Percentiles rank a stretch among this genome's conserved stretches.
Evolutionary conservation across 129 eudicot species (phyloP).

Genomic region (Arctium lappa): DNA sequence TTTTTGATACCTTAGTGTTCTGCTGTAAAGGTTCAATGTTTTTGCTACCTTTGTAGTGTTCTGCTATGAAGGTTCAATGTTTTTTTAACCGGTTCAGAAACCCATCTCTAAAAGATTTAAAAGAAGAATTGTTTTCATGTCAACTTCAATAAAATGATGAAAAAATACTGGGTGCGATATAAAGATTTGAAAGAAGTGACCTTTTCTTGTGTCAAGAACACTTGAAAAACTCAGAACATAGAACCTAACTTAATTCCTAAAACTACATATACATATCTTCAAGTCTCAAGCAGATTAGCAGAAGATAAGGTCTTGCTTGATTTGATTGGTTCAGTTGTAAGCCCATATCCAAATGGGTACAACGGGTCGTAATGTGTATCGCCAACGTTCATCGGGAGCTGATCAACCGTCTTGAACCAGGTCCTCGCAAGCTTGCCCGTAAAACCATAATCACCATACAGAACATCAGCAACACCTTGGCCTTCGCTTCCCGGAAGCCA

Average conservation of each 20-base stretch:
- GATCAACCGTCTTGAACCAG: conserved; percentile 81
- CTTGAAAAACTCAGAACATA: background rate
- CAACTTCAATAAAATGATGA: background rate
- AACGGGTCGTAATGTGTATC: conserved; percentile 46
- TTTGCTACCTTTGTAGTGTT: background rate
- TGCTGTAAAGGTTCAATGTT: background rate
- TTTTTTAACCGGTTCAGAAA: background rate
- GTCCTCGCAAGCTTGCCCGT: conserved; percentile 64
- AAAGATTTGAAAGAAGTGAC: background rate
- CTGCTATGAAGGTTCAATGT: background rate
- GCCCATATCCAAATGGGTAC: conserved; percentile 44
- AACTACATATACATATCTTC: background rate
- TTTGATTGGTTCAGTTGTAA: conserved; percentile 32
- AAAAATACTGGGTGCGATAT: background rate
- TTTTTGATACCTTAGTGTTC: no score
- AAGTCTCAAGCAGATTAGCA: conserved; percentile 1
- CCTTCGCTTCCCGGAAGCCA: conserved; percentile 88
- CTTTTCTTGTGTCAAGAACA: background rate
- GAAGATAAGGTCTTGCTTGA: background rate
- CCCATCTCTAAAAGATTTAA: background rate
- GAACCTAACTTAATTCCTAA: background rate
- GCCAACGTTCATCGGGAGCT: conserved; percentile 59
- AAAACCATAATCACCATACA: conserved; percentile 77
- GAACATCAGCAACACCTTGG: conserved; percentile 78
- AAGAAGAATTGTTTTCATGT: background rate